Conservation (phyloP, 2,329 filamentous ascomycete genomes). For the Pseudomassariella vexata region DNA sequence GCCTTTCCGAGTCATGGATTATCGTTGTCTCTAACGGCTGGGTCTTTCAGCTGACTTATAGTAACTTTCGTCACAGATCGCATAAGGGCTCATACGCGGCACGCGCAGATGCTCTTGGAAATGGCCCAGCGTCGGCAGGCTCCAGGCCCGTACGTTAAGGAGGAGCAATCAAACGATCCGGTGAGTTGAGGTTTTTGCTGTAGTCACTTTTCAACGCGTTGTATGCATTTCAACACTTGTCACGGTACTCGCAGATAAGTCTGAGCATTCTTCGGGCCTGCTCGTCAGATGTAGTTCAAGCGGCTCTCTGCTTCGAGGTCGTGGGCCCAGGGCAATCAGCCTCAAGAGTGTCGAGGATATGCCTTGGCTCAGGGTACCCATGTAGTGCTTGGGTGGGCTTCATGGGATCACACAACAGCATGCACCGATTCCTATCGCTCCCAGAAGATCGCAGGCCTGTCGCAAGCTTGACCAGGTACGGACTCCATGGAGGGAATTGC, state of each 20-base stretch:
- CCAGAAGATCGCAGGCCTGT: slow-evolving; percentile 35
- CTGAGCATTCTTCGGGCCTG: too few species aligned
- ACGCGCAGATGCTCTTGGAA: slow-evolving; percentile 32
- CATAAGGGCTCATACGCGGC: slow-evolving; percentile 8
- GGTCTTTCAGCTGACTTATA: slow-evolving; percentile 3
- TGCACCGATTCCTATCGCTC: slow-evolving; percentile 28
- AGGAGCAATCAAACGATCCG: slow-evolving; percentile 33
- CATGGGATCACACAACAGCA: slow-evolving; percentile 11
- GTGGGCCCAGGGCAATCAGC: slow-evolving; percentile 7
- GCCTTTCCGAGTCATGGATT: slow-evolving; percentile 15
- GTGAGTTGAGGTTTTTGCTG: slow-evolving; percentile 31
- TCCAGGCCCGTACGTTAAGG: slow-evolving; percentile 34
- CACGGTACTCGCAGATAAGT: too few species aligned
- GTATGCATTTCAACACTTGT: too few species aligned
- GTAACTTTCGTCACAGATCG: slow-evolving; percentile 1
- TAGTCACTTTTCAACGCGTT: too few species aligned
- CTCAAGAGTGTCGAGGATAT: slow-evolving; percentile 8
- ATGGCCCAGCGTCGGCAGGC: slow-evolving; percentile 41
- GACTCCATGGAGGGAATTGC: slow-evolving; percentile 36
- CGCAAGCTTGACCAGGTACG: slow-evolving; percentile 39
- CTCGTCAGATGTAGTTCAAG: too few species aligned
- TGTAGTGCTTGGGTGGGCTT: slow-evolving; percentile 4
- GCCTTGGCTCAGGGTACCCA: slow-evolving; percentile 6
- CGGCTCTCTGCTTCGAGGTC: slow-evolving; percentile 3
- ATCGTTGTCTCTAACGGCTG: slow-evolving; percentile 16